phyloP scores from a whole-genome alignment of 179 eudicot species.

The Actinidia polygama region DNA sequence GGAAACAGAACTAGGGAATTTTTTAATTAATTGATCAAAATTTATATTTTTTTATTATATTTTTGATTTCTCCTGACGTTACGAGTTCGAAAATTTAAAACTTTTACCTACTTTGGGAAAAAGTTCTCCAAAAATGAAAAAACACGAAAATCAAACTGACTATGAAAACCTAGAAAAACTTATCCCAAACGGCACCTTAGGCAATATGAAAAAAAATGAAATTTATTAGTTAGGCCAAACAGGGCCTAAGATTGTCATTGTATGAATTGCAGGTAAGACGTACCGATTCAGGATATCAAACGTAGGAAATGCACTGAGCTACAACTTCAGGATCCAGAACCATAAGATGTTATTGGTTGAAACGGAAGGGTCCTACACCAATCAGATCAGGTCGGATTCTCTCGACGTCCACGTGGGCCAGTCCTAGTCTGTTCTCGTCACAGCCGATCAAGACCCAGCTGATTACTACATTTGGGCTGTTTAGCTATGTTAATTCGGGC shows the following conservation, averaged over 20 bases:
- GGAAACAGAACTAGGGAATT: no score
- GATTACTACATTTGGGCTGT: slow-evolving; percentile 43
- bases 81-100: no score
- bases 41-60: no score
- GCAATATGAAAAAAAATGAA: background rate
- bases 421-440: slow-evolving; percentile 46
- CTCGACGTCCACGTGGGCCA: slow-evolving; percentile 51
- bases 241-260: background rate
- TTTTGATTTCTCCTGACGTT: no score
- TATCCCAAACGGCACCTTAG: background rate
- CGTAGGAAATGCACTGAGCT: slow-evolving; percentile 32
- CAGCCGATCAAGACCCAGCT: slow-evolving; percentile 32
- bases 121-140: no score
- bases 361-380: slow-evolving; percentile 48
- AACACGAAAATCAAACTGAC: no score
- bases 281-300: slow-evolving; percentile 45
- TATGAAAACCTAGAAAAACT: no score
- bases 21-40: no score
- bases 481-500: slow-evolving; percentile 45
- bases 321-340: slow-evolving; percentile 45
- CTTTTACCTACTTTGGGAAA: no score
- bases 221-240: background rate
- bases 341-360: slow-evolving; percentile 43
- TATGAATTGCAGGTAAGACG: slow-evolving; percentile 30
- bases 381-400: slow-evolving; percentile 23